Base-by-base conservation (phyloP, 2,329 filamentous ascomycete genomes). In the Microdochium trichocladiopsis region DNA sequence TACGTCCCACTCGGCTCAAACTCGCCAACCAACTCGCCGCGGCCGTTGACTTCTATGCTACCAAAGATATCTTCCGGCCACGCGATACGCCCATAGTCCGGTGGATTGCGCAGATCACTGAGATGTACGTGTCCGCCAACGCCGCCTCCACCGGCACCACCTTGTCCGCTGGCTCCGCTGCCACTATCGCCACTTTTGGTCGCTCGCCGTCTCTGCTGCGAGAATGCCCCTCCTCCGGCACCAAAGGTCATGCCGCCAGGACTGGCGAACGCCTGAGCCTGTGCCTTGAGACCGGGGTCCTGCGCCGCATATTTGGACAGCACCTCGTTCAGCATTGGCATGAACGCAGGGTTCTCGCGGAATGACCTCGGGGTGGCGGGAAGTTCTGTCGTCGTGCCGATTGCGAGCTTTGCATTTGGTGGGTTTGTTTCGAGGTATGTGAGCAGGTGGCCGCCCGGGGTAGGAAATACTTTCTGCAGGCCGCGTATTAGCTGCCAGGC, bases 1-100 rank as follows among this genome's bases (percentile, higher is more conserved):
- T 86, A 86, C 3, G 80, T 86, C 14, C 82, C 80, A 55, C 82
- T 84, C 1, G 75, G 70, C 65, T 83, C 75, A 56, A 80, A 79
- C 56, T 74, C 76, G 22, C 81, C 80, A 24, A 84, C 70, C 50
- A 86, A 78, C 25, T 76, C 63, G 0, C 84, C 84, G 6, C 68
- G 57, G 2, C 72, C 73, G 61, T 86, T 74, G 4, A 87, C 84
- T 62, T 86, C 79, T 41, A 87, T 74, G 56, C 83, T 87, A 36
- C 84, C 84, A 51, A 88, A 70, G 36, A 88, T 88, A 60, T 88
- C 84, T 60, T 87, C 84, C 1, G 84, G 83, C 74, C 80, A 86
- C 2, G 84, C 82, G 62, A 87, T 87, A 50, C 84, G 69, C 16
- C 84, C 84, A 72, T 77, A 87, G 59, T 86, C 83, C 0, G 82